Evolutionary conservation across 352 stramenopile genomes (phyloP).

Genomic region (Globisporangium recalcitrans): DNA sequence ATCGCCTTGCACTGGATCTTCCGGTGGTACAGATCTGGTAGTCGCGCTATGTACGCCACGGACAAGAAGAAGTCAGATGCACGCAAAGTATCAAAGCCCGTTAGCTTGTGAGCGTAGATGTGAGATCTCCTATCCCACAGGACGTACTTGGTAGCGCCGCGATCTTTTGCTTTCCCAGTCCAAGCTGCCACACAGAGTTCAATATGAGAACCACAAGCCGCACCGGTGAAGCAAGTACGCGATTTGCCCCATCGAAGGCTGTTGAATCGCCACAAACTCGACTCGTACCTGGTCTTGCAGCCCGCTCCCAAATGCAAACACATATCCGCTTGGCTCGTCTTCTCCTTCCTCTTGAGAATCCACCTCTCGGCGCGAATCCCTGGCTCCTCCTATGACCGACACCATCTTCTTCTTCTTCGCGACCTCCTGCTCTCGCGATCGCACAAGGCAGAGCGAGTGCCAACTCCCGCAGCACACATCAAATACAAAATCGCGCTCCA

Average conservation of each 20-base stretch:
- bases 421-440: conserved; percentile 5
- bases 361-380: not conserved
- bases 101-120: too few relatives aligned
- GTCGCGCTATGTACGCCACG: conserved; percentile 50
- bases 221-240: too few relatives aligned
- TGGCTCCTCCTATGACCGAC: not conserved
- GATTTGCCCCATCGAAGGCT: not conserved
- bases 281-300: conserved; percentile 53
- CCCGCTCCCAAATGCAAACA: conserved; percentile 63
- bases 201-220: not conserved
- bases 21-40: conserved; percentile 48
- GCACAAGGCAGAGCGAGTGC: conserved; percentile 66
- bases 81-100: too few relatives aligned
- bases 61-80: too few relatives aligned
- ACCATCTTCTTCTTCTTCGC: conserved; percentile 12
- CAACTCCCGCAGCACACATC: conserved; percentile 59
- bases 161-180: conserved; percentile 64
- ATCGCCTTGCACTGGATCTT: conserved; percentile 45
- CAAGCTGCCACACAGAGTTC: conserved; percentile 28
- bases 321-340: conserved; percentile 28
- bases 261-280: not conserved
- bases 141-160: conserved; percentile 53
- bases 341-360: not conserved
- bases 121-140: too few relatives aligned
- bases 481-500: conserved; percentile 48